Evolutionary conservation across 2,329 filamentous ascomycete species (phyloP).

Genomic region (Diaporthe ilicicola): DNA sequence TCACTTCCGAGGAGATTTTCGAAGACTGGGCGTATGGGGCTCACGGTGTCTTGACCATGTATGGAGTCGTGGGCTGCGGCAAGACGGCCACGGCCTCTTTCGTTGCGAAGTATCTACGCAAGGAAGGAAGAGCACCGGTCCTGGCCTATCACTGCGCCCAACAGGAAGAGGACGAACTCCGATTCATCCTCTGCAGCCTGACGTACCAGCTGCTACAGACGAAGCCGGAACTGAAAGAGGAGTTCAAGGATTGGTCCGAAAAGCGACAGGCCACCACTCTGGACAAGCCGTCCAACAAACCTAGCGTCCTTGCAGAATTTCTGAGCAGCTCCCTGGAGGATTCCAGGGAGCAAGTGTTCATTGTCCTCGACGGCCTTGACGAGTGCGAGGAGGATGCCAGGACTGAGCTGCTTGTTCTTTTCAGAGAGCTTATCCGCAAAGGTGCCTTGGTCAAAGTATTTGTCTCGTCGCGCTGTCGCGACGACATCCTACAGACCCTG

Average conservation of each 20-base stretch:
- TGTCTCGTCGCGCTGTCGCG: background rate
- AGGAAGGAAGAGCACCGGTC: background rate
- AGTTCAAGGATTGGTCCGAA: background rate
- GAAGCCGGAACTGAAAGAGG: background rate
- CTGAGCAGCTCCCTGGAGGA: background rate
- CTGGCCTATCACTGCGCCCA: background rate
- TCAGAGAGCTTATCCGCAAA: background rate
- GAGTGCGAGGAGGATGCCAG: constrained; percentile 6
- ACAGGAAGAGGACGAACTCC: background rate
- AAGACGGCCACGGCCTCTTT: background rate
- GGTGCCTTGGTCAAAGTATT: background rate
- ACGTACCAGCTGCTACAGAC: background rate
- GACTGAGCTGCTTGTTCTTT: background rate
- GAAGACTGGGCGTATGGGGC: background rate
- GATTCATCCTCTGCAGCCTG: background rate
- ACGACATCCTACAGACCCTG: background rate
- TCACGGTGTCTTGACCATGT: background rate
- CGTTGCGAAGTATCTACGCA: background rate
- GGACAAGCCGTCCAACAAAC: background rate
- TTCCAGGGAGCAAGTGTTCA: background rate
- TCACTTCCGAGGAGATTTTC: background rate
- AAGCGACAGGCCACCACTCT: background rate
- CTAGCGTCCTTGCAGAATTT: background rate
- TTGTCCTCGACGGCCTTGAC: background rate
- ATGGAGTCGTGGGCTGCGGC: background rate